Evolutionary conservation across 495 filamentous ascomycete species (phyloP).

Genomic region (Annulohypoxylon moriforme): DNA sequence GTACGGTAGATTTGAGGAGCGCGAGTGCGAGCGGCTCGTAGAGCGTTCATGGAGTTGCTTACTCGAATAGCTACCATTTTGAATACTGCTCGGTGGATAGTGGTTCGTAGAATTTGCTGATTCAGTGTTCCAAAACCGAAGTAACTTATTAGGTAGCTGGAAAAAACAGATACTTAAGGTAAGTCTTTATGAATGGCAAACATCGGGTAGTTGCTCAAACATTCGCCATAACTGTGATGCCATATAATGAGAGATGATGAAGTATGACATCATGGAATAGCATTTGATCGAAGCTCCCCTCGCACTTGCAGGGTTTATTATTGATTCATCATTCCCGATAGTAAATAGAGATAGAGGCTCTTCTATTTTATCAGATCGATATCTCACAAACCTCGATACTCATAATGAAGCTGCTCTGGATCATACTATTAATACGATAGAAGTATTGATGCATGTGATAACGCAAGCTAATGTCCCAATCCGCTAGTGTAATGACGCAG

Average conservation of each 20-base stretch:
- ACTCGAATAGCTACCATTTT: constrained; percentile 45
- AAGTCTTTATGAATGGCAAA: constrained; percentile 18
- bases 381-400: background rate
- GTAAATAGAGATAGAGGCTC: constrained; percentile 21
- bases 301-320: constrained; percentile 18
- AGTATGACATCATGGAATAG: constrained; percentile 44
- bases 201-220: constrained; percentile 1
- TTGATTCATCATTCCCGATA: constrained; percentile 5
- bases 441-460: constrained; percentile 10
- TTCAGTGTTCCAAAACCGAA: background rate
- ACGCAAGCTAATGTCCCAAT: constrained; percentile 1
- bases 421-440: background rate
- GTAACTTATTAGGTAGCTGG: background rate
- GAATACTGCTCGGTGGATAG: background rate
- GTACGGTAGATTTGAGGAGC: constrained; percentile 35
- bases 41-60: constrained; percentile 30
- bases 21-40: constrained; percentile 36
- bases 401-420: background rate
- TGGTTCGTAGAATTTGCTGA: background rate
- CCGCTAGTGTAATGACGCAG: background rate
- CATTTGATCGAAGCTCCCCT: background rate
- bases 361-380: constrained; percentile 14
- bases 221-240: constrained; percentile 39
- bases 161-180: background rate
- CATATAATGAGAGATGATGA: constrained; percentile 39